Evolutionary conservation across 2,329 filamentous ascomycete genomes (phyloP).

Genomic region (Alternaria atra): DNA sequence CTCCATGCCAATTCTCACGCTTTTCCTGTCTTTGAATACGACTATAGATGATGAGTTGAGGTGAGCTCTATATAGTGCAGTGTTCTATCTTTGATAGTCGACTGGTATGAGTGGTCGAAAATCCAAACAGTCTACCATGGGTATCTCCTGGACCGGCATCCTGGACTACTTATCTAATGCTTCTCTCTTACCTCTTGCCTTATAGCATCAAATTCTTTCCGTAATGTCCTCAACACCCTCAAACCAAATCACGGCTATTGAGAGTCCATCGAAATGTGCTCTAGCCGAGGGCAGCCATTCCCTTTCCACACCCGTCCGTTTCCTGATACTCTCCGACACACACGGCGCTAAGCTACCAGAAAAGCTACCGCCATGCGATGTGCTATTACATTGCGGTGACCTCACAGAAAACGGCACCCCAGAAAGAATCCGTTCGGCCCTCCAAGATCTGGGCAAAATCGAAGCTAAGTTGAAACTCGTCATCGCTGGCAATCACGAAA

Average conservation of each 20-base stretch:
- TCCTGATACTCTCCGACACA: constrained; percentile 56
- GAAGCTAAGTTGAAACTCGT: constrained; percentile 66
- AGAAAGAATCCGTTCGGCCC: constrained; percentile 56
- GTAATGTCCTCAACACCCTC: not conserved
- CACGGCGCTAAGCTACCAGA: constrained; percentile 34
- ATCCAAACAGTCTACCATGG: not conserved
- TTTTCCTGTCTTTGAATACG: not conserved
- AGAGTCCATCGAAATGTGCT: not conserved
- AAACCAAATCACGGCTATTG: not conserved
- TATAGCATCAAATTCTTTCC: not conserved
- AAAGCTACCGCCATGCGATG: constrained; percentile 59
- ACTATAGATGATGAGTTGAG: not conserved
- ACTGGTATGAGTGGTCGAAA: not conserved
- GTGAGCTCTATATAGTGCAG: not conserved
- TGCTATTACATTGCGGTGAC: constrained; percentile 67
- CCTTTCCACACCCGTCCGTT: constrained; percentile 18
- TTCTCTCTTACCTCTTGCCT: not conserved
- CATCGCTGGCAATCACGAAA: constrained; percentile 70
- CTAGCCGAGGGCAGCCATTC: not conserved
- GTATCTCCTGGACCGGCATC: not conserved
- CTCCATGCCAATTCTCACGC: not conserved
- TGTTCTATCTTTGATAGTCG: not conserved
- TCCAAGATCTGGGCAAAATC: constrained; percentile 57
- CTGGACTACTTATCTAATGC: not conserved
- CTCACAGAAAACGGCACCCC: constrained; percentile 61